Base-by-base conservation (phyloP, 768 basidiomycete genomes). In the Solioccasus polychromus region DNA sequence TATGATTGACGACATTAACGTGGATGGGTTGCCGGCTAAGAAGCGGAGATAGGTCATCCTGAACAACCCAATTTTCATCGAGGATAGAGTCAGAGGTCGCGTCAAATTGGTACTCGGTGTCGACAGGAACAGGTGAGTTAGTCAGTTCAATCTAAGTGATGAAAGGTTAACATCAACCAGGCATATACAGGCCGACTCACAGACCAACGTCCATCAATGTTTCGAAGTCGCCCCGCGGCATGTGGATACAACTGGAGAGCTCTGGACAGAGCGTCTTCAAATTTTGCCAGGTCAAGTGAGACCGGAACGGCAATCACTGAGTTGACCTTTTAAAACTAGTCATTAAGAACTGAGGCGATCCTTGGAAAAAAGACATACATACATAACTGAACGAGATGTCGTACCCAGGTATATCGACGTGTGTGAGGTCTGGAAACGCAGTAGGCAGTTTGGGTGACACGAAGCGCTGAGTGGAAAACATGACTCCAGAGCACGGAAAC, bases 381-480 rank as follows among this genome's bases (percentile, higher is more conserved):
- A n/a, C n/a, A 20, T 47, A 30, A 26, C 35, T 31, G 8, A 55
- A 23, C 43, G 45, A 42, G 10, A 55, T 8, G 9, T 55, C 54
- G 32, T 55, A 51, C 4, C 54, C 54, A 4, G 54, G 48, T 37
- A 55, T 20, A n/a, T 50, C 54, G 5, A 55, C 45, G 24, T 35
- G 20, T 9, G 22, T 18, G 2, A 42, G 35, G 31, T 29, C 36
- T 23, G 31, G 42, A 23, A 55, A 43, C 7, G 35, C 5, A 3
- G 54, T 56, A 7, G 54, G 54, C 25, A 26, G 17, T 23, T 43
- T 44, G 8, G 53, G 53, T 3, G 8, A 38, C 8, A 54, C 43
- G 12, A 49, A 24, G 28, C 22, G 47, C 36, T 42, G 51, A 10
- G 35, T 18, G 8, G 25, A 35, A 23, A 24, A 44, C 51, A 53